These are phyloP conservation scores for Aspergillus leporis DNA, from an alignment of 495 filamentous ascomycete species.

Conservation along the genomic window DNA sequence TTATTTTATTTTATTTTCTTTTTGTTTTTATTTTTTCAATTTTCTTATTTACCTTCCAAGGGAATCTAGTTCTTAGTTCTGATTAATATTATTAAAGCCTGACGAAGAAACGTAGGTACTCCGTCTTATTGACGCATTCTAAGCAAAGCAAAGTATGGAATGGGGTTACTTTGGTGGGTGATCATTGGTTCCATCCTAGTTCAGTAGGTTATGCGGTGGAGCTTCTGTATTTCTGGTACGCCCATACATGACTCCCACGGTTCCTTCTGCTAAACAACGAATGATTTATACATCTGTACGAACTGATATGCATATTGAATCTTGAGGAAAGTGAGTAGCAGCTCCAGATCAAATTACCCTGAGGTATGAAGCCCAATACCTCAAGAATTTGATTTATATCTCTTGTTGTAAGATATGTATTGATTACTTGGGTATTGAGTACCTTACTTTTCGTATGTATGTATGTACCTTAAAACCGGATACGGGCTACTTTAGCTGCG, in stretches of 20 bases:
- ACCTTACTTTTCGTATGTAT: neutral
- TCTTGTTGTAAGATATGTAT: neutral
- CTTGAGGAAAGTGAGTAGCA: neutral
- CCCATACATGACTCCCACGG: neutral
- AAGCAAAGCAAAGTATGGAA: neutral
- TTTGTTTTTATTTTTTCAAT: neutral
- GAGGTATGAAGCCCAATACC: neutral
- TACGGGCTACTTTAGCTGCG: constrained; percentile 7
- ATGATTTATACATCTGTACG: neutral
- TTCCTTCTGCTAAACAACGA: neutral
- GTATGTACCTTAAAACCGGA: neutral
- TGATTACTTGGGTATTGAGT: too few relatives aligned
- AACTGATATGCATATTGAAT: neutral
- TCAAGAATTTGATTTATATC: too few relatives aligned
- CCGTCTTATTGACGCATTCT: constrained; percentile 4
- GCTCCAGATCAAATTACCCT: neutral
- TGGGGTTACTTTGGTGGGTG: neutral
- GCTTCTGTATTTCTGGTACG: neutral
- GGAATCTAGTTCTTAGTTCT: constrained; percentile 3
- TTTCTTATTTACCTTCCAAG: neutral
- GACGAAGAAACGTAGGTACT: neutral
- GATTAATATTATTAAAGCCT: constrained; percentile 11
- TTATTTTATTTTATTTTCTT: constrained; percentile 8
- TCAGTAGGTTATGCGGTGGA: constrained; percentile 2
- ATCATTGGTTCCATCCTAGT: neutral